Base-by-base conservation (phyloP, 371 early-diverging fungal genomes). In the Mucor piriformis region DNA sequence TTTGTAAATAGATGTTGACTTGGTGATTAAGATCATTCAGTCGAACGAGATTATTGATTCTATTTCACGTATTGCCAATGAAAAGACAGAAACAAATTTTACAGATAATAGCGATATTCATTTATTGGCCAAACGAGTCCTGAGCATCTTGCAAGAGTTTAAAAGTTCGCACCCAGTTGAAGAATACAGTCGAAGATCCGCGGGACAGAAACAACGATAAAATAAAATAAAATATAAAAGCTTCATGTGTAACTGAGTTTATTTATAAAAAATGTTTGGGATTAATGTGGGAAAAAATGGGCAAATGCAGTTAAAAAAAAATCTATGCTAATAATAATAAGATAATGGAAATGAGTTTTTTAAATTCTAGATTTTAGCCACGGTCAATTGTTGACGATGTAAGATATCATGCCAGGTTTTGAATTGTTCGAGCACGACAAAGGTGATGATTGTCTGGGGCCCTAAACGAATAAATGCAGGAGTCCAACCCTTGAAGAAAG, bases 401-500 rank as follows among this genome's bases (percentile, higher is more conserved):
- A 69, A 21, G 24, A 69, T 25, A 40, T 64, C 53, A 13, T 64
- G 63, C 72, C 67, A 72, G 33, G 57, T 57, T 51, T 77, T 80
- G 20, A 91, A 72, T 64, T 90, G 86, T 64, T 95, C 95, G 18
- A 95, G 78, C 20, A 92, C 85, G 51, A 92, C 82, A 68, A 95
- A 95, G 1, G 94, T 92, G 18, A 93, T 82, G 42, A 93, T 88
- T 21, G 95, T 93, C 59, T 95, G 95, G 20, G 95, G 95, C 3
- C 92, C 93, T 15, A 92, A 79, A 54, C 93, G 81, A 46, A 88
- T 70, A 69, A 88, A 92, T 12, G 91, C 86, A 18, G 93, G 92
- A 23, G 86, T 79, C 95, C 94, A 94, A 32, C 96, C 96, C 74
- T 92, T 92, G 67, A 93, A 92, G 50, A 96, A 69, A 5, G 93